Percentiles rank a stretch among this genome's conserved stretches.
Evolutionary conservation across 2,329 filamentous ascomycete genomes (phyloP).

Genomic region (Chaetomium sp.): DNA sequence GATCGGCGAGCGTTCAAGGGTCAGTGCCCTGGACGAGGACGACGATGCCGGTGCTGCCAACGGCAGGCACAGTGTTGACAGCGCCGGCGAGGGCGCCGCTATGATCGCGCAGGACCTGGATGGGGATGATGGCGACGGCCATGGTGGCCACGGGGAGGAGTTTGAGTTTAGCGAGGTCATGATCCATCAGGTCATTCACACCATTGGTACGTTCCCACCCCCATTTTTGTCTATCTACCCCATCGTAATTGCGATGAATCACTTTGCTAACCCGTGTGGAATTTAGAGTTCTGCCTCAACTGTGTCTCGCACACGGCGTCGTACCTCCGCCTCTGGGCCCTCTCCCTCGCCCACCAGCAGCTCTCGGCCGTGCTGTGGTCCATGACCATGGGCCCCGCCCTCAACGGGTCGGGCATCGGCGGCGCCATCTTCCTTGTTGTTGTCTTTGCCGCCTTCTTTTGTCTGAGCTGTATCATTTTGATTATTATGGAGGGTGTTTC

Average conservation of each 20-base stretch:
- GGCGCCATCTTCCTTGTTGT: constrained; percentile 81
- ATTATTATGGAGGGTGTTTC: constrained; percentile 96
- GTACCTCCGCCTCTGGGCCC: constrained; percentile 95
- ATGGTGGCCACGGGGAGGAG: constrained; percentile 73
- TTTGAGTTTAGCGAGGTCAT: constrained; percentile 97
- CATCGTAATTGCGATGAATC: neutral
- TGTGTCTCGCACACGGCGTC: constrained; percentile 98
- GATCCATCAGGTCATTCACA: constrained; percentile 99
- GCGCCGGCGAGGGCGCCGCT: constrained; percentile 79
- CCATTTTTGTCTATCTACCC: neutral
- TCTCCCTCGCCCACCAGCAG: constrained; percentile 97
- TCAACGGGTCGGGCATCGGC: constrained; percentile 63
- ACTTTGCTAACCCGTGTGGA: neutral
- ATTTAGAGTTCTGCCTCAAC: constrained; percentile 94
- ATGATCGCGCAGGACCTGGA: constrained; percentile 86
- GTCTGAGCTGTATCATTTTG: constrained; percentile 67
- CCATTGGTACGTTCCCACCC: constrained; percentile 70
- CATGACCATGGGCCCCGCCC: constrained; percentile 86
- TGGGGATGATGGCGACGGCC: constrained; percentile 60
- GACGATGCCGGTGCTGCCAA: constrained; percentile 53
- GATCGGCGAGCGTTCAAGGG: constrained; percentile 83
- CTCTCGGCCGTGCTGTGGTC: constrained; percentile 92
- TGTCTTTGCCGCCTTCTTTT: constrained; percentile 88
- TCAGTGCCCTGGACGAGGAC: constrained; percentile 88
- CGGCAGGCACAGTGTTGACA: constrained; percentile 48